Evolutionary conservation across 2,329 filamentous ascomycete genomes (phyloP).

Genomic region (Dactylellina parvicollis): DNA sequence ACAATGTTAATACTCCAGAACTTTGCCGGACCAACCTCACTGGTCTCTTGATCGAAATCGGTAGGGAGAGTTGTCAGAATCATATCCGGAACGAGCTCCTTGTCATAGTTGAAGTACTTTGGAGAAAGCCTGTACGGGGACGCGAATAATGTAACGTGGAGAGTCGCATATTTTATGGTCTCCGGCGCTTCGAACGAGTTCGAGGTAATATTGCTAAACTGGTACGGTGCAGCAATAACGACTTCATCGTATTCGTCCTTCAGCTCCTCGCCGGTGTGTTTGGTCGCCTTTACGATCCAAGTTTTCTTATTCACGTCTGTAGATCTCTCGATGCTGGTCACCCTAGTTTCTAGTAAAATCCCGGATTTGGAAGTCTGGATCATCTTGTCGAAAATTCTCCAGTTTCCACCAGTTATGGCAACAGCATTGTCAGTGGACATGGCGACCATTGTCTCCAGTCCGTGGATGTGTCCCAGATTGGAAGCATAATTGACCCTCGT

Average conservation of each 20-base stretch:
- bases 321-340: constrained; percentile 69
- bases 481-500: constrained; percentile 96
- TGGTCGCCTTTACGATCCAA: constrained; percentile 58
- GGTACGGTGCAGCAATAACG: constrained; percentile 82
- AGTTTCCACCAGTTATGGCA: constrained; percentile 84
- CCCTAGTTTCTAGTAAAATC: constrained; percentile 73
- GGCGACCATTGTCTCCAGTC: constrained; percentile 88
- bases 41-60: constrained; percentile 60
- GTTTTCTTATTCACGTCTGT: constrained; percentile 62
- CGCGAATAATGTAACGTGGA: constrained; percentile 90
- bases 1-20: constrained; percentile 90
- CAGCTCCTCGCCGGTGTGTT: constrained; percentile 44
- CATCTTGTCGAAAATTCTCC: constrained; percentile 91
- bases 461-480: constrained; percentile 86
- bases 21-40: constrained; percentile 75
- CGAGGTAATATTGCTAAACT: constrained; percentile 75
- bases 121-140: constrained; percentile 78
- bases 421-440: constrained; percentile 88
- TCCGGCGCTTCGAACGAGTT: constrained; percentile 71
- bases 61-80: constrained; percentile 84
- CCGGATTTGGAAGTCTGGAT: constrained; percentile 71
- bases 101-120: constrained; percentile 75
- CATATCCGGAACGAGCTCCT: constrained; percentile 72
- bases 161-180: constrained; percentile 80
- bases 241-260: constrained; percentile 75